Conservation (phyloP, 345 rosid species). For the Salix exigua region DNA sequence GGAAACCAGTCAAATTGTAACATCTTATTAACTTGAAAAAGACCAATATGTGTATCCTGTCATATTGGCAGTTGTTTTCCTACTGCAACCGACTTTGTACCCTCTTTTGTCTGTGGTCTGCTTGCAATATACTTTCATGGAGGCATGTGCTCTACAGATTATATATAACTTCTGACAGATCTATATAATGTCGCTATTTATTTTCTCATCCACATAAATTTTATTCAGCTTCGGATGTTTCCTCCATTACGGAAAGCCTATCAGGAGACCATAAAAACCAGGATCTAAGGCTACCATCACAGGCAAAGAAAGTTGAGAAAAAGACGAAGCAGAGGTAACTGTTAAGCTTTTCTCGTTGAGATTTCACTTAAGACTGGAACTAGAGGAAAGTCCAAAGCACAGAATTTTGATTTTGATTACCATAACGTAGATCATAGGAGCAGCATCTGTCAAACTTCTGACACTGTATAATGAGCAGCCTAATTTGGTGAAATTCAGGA, state of each 20-base stretch:
- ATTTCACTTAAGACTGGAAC: too few relatives aligned
- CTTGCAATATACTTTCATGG: not conserved
- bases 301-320: too few relatives aligned
- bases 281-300: too few relatives aligned
- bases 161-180: not conserved
- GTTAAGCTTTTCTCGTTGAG: too few relatives aligned
- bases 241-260: too few relatives aligned
- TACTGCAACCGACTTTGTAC: not conserved
- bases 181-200: not conserved
- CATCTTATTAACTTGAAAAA: not conserved
- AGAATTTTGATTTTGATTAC: not conserved
- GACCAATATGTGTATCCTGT: not conserved
- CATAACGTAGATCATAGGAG: not conserved
- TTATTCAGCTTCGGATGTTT: not conserved
- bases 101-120: not conserved
- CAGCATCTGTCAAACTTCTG: not conserved
- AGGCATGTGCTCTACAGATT: not conserved
- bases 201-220: not conserved
- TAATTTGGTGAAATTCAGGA: not conserved
- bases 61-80: not conserved
- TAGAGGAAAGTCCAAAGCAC: too few relatives aligned
- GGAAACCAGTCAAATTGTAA: conserved; percentile 30
- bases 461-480: not conserved
- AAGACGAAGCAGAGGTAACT: too few relatives aligned
- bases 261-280: too few relatives aligned